A percentile compares a stretch with the other conserved stretches of the same genome.
These are phyloP conservation scores for Coemansia sp. DNA, from an alignment of 192 early-diverging fungal species.

Conservation along the genomic window DNA sequence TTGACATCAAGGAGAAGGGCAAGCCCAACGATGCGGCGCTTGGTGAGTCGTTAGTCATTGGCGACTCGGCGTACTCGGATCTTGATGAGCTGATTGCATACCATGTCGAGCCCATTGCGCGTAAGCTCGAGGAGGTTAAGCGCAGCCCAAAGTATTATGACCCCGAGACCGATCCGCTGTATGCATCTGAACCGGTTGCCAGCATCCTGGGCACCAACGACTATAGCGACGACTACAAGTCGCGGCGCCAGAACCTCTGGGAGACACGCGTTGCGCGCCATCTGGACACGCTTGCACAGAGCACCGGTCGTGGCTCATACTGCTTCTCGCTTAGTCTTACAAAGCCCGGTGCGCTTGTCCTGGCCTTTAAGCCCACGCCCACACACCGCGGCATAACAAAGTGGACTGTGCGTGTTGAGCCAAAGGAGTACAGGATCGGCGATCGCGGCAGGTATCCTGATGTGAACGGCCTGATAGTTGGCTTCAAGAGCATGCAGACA, in stretches of 20 bases:
- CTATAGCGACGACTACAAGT: constrained; percentile 21
- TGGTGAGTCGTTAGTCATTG: constrained; percentile 69
- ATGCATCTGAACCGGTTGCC: constrained; percentile 57
- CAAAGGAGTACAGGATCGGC: constrained; percentile 74
- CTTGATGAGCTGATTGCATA: constrained; percentile 89
- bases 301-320: constrained; percentile 75
- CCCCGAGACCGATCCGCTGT: constrained; percentile 55
- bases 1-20: constrained; percentile 59
- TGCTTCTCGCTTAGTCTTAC: constrained; percentile 71
- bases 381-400: constrained; percentile 59
- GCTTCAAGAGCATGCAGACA: constrained; percentile 72
- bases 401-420: constrained; percentile 75
- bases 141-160: constrained; percentile 78
- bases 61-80: constrained; percentile 72
- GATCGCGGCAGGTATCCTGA: constrained; percentile 63
- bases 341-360: constrained; percentile 69
- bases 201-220: constrained; percentile 23
- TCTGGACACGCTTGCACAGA: constrained; percentile 54
- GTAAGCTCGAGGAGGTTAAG: constrained; percentile 68
- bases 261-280: constrained; percentile 54
- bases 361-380: constrained; percentile 79
- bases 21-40: constrained; percentile 74
- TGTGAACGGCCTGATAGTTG: constrained; percentile 70
- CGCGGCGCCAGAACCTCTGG: constrained; percentile 30
- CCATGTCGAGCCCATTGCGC: constrained; percentile 82